These are phyloP conservation scores for Colletotrichum lini DNA, from an alignment of 2,329 filamentous ascomycete species.

Conservation along the genomic window DNA sequence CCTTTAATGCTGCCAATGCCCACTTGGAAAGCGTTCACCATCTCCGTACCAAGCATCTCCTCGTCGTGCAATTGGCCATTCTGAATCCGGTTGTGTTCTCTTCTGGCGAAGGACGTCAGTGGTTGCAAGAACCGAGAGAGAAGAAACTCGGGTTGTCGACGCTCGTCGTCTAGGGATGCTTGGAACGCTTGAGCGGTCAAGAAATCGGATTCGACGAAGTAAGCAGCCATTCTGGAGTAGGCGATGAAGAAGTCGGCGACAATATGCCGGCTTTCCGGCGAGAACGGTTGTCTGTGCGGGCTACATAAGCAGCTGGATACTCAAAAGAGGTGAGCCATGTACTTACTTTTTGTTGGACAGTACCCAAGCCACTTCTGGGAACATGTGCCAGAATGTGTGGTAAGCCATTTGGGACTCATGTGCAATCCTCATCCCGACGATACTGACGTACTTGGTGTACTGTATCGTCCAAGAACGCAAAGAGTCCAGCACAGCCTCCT, in stretches of 20 bases:
- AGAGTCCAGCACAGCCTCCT: constrained; percentile 60
- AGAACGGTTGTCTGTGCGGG: constrained; percentile 16
- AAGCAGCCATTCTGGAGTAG: constrained; percentile 66
- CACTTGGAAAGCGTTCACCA: constrained; percentile 60
- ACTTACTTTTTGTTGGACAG: constrained; percentile 48
- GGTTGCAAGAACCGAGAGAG: constrained; percentile 63
- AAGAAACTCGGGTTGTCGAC: constrained; percentile 56
- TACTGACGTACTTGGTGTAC: constrained; percentile 60
- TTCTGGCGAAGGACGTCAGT: constrained; percentile 52
- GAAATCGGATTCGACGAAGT: constrained; percentile 66
- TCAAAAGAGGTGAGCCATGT: background rate
- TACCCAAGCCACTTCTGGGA: constrained; percentile 65
- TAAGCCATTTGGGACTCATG: constrained; percentile 62
- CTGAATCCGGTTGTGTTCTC: constrained; percentile 43
- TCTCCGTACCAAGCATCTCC: constrained; percentile 51
- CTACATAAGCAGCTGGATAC: background rate
- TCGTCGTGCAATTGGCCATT: constrained; percentile 38
- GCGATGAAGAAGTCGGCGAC: constrained; percentile 56
- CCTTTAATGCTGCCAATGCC: constrained; percentile 59
- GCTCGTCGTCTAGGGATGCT: constrained; percentile 45
- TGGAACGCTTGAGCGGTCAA: constrained; percentile 45
- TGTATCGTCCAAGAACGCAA: constrained; percentile 66
- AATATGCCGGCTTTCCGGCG: constrained; percentile 43
- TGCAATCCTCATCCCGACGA: constrained; percentile 52
- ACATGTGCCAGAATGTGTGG: constrained; percentile 64